Percentiles rank a stretch among this genome's conserved stretches.
Evolutionary conservation across 345 rosid genomes (phyloP).

Genomic region (Bretschneidera sinensis): DNA sequence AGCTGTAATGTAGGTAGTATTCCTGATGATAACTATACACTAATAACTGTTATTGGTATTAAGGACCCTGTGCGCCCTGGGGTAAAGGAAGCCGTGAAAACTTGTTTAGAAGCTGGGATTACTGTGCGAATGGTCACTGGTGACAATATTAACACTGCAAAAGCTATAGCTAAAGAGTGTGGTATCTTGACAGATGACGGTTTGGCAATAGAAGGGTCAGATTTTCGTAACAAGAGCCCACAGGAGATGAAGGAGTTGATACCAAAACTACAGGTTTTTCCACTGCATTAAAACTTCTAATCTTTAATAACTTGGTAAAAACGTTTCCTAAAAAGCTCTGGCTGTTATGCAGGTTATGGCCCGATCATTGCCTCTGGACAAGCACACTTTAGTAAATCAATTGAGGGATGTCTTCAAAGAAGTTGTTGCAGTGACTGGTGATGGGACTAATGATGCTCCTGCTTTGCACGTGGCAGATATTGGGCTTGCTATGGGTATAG

Average conservation of each 20-base stretch:
- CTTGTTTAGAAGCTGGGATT: slow-evolving; percentile 70
- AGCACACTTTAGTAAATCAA: slow-evolving; percentile 42
- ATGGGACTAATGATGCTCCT: slow-evolving; percentile 96
- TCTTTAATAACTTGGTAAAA: neutral
- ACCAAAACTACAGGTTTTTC: slow-evolving; percentile 56
- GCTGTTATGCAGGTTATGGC: slow-evolving; percentile 53
- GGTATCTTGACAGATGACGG: slow-evolving; percentile 62
- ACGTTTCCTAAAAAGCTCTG: neutral
- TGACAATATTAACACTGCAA: slow-evolving; percentile 67
- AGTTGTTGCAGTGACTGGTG: slow-evolving; percentile 93
- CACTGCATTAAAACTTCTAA: neutral
- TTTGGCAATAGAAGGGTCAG: slow-evolving; percentile 69
- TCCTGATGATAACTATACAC: slow-evolving; percentile 56
- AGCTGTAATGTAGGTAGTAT: slow-evolving; percentile 34
- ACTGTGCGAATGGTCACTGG: slow-evolving; percentile 74
- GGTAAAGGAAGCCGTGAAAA: slow-evolving; percentile 58
- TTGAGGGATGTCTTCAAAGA: slow-evolving; percentile 45
- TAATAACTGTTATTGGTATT: slow-evolving; percentile 65
- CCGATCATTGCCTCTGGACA: slow-evolving; percentile 54
- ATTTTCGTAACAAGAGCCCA: slow-evolving; percentile 52
- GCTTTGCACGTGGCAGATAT: slow-evolving; percentile 91
- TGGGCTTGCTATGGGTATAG: slow-evolving; percentile 96
- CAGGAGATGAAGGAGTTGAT: slow-evolving; percentile 49
- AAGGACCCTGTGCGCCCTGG: slow-evolving; percentile 73
- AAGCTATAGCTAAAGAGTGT: slow-evolving; percentile 76